phyloP scores from a whole-genome alignment of 75 land plant species.

The Adiantum capillusveneris region DNA sequence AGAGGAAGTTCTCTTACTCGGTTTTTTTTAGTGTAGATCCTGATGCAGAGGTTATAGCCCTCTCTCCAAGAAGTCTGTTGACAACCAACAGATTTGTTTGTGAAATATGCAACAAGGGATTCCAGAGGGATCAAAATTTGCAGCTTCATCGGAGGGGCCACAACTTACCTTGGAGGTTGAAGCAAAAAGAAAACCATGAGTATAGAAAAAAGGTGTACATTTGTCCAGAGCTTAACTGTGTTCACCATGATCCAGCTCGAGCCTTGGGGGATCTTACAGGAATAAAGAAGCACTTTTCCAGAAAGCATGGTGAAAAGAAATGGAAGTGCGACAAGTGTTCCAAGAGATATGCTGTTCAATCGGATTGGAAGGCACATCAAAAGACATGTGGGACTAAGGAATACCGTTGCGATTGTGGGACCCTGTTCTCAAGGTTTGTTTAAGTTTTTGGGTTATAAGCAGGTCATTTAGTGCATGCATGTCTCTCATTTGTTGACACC shows the following conservation, averaged over 20 bases:
- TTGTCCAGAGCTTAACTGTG: conserved; percentile 54
- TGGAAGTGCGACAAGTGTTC: conserved; percentile 71
- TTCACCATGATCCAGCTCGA: conserved; percentile 59
- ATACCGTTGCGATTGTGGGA: conserved; percentile 67
- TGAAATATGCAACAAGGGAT: conserved; percentile 64
- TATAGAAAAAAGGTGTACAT: conserved; percentile 51
- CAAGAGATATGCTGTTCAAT: conserved; percentile 62
- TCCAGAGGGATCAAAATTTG: conserved; percentile 62
- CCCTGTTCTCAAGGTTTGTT: conserved; percentile 51
- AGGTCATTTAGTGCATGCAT: no score
- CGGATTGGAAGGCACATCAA: conserved; percentile 66
- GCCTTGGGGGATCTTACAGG: conserved; percentile 71
- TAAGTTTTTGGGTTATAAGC: no score
- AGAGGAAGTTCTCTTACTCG: not conserved
- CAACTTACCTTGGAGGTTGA: conserved; percentile 62
- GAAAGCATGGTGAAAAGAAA: conserved; percentile 71
- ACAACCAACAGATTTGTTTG: conserved; percentile 64
- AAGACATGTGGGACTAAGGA: conserved; percentile 64
- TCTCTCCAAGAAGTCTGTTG: conserved; percentile 54
- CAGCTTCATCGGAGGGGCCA: conserved; percentile 65
- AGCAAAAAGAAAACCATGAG: conserved; percentile 57
- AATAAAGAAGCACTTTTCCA: conserved; percentile 58
- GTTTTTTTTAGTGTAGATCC: conserved; percentile 33
- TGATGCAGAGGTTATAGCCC: conserved; percentile 69
- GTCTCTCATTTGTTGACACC: not conserved